These are phyloP conservation scores for Sporothrix brunneoviolacea DNA, from an alignment of 2,329 filamentous ascomycete genomes.

Conservation along the genomic window DNA sequence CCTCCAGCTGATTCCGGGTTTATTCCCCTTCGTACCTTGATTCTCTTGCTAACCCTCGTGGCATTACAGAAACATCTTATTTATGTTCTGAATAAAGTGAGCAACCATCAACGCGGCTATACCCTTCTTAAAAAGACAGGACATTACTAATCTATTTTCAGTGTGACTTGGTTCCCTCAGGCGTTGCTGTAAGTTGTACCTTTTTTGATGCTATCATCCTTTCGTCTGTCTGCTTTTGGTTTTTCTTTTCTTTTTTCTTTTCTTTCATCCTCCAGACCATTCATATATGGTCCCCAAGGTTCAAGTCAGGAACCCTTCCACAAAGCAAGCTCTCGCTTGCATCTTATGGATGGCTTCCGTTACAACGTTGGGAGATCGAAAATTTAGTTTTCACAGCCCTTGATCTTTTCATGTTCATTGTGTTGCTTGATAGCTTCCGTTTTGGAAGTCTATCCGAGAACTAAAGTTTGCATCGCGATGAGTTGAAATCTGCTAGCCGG, in stretches of 20 bases:
- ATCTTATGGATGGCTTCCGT: conserved; percentile 82
- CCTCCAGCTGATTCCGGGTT: background rate
- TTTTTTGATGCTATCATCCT: conserved; percentile 3
- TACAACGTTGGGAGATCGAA: conserved; percentile 98
- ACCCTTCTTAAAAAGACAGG: background rate
- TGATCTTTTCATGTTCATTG: conserved; percentile 57
- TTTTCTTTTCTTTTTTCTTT: conserved; percentile 8
- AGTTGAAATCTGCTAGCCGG: conserved; percentile 82
- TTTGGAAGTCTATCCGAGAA: conserved; percentile 77
- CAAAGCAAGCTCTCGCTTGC: conserved; percentile 38
- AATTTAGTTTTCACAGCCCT: conserved; percentile 58
- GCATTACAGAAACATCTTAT: conserved; percentile 67
- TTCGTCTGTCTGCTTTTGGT: conserved; percentile 3
- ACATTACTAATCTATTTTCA: background rate
- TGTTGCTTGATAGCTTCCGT: conserved; percentile 72
- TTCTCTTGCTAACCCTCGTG: background rate
- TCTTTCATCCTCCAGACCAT: conserved; percentile 19
- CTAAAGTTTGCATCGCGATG: conserved; percentile 77
- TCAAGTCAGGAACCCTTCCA: conserved; percentile 78
- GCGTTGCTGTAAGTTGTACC: conserved; percentile 76
- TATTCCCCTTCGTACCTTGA: background rate
- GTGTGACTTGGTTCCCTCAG: conserved; percentile 86
- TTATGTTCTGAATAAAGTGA: conserved; percentile 72
- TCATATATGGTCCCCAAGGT: conserved; percentile 49
- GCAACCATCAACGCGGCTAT: background rate